Evolutionary conservation across 805 yeast species (phyloP).

Genomic region (Myxozyma geophila): DNA sequence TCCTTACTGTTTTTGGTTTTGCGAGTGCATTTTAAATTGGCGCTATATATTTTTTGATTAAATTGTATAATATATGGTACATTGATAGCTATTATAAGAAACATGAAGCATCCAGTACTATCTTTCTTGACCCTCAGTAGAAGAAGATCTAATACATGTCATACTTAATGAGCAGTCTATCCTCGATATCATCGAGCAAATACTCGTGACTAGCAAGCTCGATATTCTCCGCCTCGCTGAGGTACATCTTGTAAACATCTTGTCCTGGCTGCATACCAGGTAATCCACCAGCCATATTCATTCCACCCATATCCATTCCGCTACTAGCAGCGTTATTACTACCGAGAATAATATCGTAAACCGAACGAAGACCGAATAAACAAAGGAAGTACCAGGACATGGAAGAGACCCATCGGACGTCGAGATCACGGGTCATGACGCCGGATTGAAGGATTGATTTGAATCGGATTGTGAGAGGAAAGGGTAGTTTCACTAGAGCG

Average conservation of each 20-base stretch:
- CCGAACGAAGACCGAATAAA: constrained; percentile 78
- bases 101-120: neutral
- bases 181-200: constrained; percentile 64
- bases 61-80: constrained; percentile 16
- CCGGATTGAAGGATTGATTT: constrained; percentile 92
- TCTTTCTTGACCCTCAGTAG: neutral
- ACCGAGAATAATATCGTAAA: constrained; percentile 71
- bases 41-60: constrained; percentile 2
- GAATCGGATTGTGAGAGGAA: constrained; percentile 86
- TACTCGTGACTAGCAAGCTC: constrained; percentile 63
- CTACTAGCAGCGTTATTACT: constrained; percentile 50
- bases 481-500: constrained; percentile 76
- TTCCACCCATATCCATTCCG: constrained; percentile 51
- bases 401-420: constrained; percentile 89
- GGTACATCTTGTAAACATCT: constrained; percentile 63
- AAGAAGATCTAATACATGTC: neutral
- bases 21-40: constrained; percentile 4
- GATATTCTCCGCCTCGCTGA: constrained; percentile 72
- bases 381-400: constrained; percentile 96
- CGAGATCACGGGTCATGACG: constrained; percentile 78
- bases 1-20: neutral
- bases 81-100: neutral
- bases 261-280: constrained; percentile 61
- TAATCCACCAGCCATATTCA: constrained; percentile 52
- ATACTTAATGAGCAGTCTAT: constrained; percentile 49